Evolutionary conservation across 2,329 filamentous ascomycete species (phyloP), one percentile per base, ranked within the genome.

Genomic region (Juglanconis juglandina): DNA sequence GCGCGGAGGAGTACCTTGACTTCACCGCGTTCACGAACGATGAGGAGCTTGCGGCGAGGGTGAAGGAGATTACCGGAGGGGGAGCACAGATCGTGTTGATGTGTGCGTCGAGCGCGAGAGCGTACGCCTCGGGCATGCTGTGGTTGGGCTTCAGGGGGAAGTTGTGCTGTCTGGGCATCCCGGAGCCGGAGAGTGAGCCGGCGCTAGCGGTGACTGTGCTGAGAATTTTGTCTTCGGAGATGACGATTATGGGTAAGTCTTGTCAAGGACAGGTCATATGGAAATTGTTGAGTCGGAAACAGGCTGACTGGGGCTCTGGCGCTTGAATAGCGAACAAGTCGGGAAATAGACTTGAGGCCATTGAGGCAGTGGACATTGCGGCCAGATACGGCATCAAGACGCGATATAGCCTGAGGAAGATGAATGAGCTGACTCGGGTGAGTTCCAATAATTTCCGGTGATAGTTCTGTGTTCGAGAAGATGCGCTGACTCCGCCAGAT

Each of bases 1-100:
- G 71, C 0, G 71, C 71, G 0, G 62, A 71, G 7, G 62, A 58
- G 0, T 74, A 70, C 0, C 37, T 74, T 6, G 71, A 73, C 41
- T 74, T 70, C 24, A 58, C 56, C 10, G 68, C 70, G 0, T 55
- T 47, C 33, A 34, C 34, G 32, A 30, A 30, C 8, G 42, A 55
- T 17, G 42, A 30, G 53, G 58, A 70, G 2, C 64, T 71, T 0
- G 66, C 68, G 10, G 56, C 47, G 2, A 62, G 32, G 1, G 67
- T 73, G 0, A 69, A 62, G n/a, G 51, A 62, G 0, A 17, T 73
- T 0, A 72, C 71, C 0, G 61, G 51, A 0, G 72, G 73, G 10
- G 71, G 70, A 0, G 70, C 70, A 0, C 64, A 68, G 41, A 44
- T 49, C 11, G 56, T 51, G 30, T 24, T 58, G 14, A 35, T 58